Base-by-base conservation (phyloP, 2,329 filamentous ascomycete genomes). In the Parafenestella ontariensis region DNA sequence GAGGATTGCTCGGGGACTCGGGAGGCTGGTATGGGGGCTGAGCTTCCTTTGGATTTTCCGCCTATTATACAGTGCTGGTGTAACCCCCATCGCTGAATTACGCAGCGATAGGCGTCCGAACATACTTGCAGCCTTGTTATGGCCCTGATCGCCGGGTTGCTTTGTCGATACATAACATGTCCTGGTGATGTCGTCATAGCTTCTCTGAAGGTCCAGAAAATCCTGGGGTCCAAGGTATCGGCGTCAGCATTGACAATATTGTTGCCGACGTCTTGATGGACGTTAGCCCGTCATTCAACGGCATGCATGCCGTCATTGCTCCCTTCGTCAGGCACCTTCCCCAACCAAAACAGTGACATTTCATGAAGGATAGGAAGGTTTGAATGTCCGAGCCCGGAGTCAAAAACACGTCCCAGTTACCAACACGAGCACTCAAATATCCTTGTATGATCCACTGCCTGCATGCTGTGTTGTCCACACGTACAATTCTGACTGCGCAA, bases 371-470 rank as follows among this genome's bases (percentile, higher is more conserved):
- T 31, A 23, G 33, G n/a, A 52, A 47, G 51, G 37, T 34, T 21
- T n/a, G 31, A 34, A 17, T 8, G n/a, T 49, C 33, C n/a, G n/a
- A n/a, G n/a, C n/a, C 42, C 42, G 42, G 18, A 46, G 47, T 46
- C 45, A 37, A 52, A 29, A 44, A 49, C 49, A 44, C 52, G 33
- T 39, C 46, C 47, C 34, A 53, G 53, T 57, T 57, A 54, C 56
- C 50, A 54, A 52, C 46, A 52, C 49, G 42, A 52, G 46, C 18
- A 50, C 51, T 33, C 41, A 50, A 49, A 49, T 26, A 44, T 52
- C 52, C 56, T 48, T 54, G 47, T 41, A 45, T 58, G 46, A 50
- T 56, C 48, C 47, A 49, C 41, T n/a, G 40, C 49, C 44, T 48
- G 58, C 48, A 61, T 56, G 43, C 53, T 45, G 20, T 33, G 48